These are phyloP conservation scores for Xerophyta viscosa DNA, from an alignment of 106 monocot genomes.

Conservation along the genomic window DNA sequence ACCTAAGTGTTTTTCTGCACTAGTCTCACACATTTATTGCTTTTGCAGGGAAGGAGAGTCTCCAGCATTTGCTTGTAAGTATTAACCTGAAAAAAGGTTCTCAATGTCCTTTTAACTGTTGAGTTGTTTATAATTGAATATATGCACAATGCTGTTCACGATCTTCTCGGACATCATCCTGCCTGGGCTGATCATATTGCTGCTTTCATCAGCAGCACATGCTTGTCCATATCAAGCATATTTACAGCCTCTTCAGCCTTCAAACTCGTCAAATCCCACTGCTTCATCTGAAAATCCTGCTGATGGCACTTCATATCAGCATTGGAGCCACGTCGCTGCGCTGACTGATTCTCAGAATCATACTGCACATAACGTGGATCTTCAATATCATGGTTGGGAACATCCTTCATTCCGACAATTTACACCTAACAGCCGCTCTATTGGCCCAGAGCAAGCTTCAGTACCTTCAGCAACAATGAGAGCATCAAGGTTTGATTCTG, in stretches of 20 bases:
- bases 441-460: conserved; percentile 8
- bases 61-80: conserved; percentile 15
- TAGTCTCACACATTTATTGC: background rate
- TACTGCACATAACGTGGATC: conserved; percentile 8
- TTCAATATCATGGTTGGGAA: conserved; percentile 20
- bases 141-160: conserved; percentile 67
- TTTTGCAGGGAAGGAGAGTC: conserved; percentile 13
- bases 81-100: background rate
- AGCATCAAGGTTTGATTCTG: conserved; percentile 14
- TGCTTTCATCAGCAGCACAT: conserved; percentile 28
- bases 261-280: conserved; percentile 34
- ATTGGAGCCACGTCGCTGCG: conserved; percentile 12
- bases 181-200: conserved; percentile 29
- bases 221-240: conserved; percentile 44
- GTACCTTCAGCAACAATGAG: conserved; percentile 7
- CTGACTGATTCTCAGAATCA: conserved; percentile 17
- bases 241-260: conserved; percentile 26
- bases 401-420: conserved; percentile 17
- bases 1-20: background rate
- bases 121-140: no score
- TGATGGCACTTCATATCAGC: conserved; percentile 29
- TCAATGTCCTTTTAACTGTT: no score
- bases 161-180: conserved; percentile 29
- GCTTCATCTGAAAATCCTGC: conserved; percentile 9
- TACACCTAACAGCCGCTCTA: background rate